Conservation (phyloP, 345 rosid genomes). For the Eucalyptus regnans region DNA sequence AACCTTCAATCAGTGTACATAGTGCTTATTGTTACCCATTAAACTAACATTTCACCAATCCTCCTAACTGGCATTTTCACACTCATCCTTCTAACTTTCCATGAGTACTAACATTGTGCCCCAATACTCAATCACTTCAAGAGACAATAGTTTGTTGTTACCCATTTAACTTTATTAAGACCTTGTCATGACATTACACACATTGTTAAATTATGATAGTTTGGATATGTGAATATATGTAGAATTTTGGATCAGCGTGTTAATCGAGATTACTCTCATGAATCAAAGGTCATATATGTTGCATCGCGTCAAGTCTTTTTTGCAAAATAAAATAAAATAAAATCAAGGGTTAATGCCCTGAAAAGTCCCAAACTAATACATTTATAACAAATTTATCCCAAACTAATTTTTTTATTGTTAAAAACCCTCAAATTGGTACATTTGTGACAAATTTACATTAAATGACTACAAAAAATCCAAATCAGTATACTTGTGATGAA, state of each 20-base stretch:
- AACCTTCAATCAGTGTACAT: too few relatives aligned
- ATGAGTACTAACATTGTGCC: too few relatives aligned
- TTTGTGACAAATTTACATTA: too few relatives aligned
- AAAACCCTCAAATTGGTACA: rapidly evolving
- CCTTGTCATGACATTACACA: neutral
- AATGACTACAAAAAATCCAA: too few relatives aligned
- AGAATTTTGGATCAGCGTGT: neutral
- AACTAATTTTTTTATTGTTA: too few relatives aligned
- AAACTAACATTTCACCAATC: too few relatives aligned
- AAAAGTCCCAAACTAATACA: rapidly evolving
- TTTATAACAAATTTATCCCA: too few relatives aligned
- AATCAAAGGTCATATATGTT: neutral
- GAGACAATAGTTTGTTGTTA: too few relatives aligned
- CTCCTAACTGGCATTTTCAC: too few relatives aligned
- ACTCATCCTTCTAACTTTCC: too few relatives aligned
- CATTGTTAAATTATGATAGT: neutral
- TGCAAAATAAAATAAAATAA: neutral
- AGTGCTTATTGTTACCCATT: too few relatives aligned
- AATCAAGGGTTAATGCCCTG: rapidly evolving
- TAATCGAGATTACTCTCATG: neutral
- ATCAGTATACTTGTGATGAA: rapidly evolving
- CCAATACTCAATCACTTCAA: too few relatives aligned
- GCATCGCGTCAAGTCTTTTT: neutral
- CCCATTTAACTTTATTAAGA: neutral
- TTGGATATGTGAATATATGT: neutral